These are phyloP conservation scores for Lentinula edodes DNA, from an alignment of 768 basidiomycete genomes.

Conservation along the genomic window DNA sequence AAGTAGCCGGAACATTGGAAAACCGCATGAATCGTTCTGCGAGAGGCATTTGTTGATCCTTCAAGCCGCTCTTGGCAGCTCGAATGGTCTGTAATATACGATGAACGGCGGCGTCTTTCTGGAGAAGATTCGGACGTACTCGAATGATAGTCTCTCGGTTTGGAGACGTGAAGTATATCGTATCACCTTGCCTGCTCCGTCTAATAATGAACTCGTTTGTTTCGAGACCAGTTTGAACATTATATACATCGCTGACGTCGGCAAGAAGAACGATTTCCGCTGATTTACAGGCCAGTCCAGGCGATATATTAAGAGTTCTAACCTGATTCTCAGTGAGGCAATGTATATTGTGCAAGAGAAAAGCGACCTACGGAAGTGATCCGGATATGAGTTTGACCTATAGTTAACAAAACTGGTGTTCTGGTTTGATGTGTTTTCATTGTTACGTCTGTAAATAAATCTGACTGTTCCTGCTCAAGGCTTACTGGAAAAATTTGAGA, in stretches of 20 bases:
- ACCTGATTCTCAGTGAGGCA: constrained; percentile 31
- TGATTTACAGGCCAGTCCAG: constrained; percentile 63
- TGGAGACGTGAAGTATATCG: constrained; percentile 71
- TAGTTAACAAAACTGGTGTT: constrained; percentile 63
- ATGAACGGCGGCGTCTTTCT: background rate
- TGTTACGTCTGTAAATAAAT: constrained; percentile 54
- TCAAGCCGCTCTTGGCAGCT: constrained; percentile 66
- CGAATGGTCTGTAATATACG: constrained; percentile 52
- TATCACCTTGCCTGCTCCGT: constrained; percentile 62
- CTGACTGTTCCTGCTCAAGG: constrained; percentile 54
- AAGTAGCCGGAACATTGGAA: constrained; percentile 78
- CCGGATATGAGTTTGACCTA: constrained; percentile 67
- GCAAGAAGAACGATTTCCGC: constrained; percentile 76
- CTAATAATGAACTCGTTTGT: constrained; percentile 76
- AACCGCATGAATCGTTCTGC: constrained; percentile 70
- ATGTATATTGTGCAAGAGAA: background rate
- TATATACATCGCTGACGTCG: constrained; percentile 86
- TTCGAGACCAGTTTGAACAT: constrained; percentile 72
- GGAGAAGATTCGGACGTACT: constrained; percentile 29
- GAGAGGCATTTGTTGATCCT: constrained; percentile 44
- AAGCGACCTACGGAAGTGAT: constrained; percentile 59
- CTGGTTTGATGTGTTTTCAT: constrained; percentile 67
- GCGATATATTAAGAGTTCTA: constrained; percentile 68
- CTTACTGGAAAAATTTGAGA: constrained; percentile 33
- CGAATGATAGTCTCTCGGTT: constrained; percentile 70